Percentiles rank a stretch among this genome's conserved stretches.
These are phyloP conservation scores for Mayamaea pseudoterrestris DNA, from an alignment of 108 stramenopile species.

Conservation along the genomic window DNA sequence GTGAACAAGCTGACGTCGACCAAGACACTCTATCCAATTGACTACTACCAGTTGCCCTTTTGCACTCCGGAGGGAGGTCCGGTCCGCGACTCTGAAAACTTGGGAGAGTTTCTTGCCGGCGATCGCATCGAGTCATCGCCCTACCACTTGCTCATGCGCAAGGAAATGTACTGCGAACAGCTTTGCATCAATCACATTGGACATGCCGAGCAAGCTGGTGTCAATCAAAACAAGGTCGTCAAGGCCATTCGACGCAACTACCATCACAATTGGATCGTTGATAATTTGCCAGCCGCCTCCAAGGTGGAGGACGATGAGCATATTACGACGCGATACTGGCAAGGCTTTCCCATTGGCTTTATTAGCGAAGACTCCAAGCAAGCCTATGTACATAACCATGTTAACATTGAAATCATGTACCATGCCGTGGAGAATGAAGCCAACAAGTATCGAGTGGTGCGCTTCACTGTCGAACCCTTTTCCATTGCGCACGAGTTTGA, in stretches of 20 bases:
- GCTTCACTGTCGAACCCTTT: constrained; percentile 93
- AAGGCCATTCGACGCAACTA: constrained; percentile 89
- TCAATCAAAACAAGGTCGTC: constrained; percentile 65
- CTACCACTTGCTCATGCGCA: constrained; percentile 90
- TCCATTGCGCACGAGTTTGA: constrained; percentile 89
- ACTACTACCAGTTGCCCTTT: constrained; percentile 94
- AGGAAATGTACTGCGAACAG: constrained; percentile 88
- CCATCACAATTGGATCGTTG: constrained; percentile 97
- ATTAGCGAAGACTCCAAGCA: constrained; percentile 46
- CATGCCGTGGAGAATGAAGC: constrained; percentile 75
- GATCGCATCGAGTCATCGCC: constrained; percentile 96
- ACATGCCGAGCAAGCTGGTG: constrained; percentile 46
- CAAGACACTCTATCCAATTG: constrained; percentile 84
- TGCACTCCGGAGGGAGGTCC: constrained; percentile 82
- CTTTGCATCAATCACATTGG: constrained; percentile 78
- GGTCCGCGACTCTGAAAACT: constrained; percentile 85
- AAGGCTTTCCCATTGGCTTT: constrained; percentile 95
- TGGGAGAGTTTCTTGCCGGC: constrained; percentile 96
- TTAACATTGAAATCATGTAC: constrained; percentile 88
- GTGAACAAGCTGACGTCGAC: constrained; percentile 88
- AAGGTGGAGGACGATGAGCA: constrained; percentile 60
- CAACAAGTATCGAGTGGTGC: constrained; percentile 76
- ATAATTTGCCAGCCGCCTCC: constrained; percentile 87
- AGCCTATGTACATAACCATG: constrained; percentile 92
- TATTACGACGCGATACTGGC: constrained; percentile 71